Conservation (phyloP, 768 basidiomycete genomes). For the Lactarius indigo region DNA sequence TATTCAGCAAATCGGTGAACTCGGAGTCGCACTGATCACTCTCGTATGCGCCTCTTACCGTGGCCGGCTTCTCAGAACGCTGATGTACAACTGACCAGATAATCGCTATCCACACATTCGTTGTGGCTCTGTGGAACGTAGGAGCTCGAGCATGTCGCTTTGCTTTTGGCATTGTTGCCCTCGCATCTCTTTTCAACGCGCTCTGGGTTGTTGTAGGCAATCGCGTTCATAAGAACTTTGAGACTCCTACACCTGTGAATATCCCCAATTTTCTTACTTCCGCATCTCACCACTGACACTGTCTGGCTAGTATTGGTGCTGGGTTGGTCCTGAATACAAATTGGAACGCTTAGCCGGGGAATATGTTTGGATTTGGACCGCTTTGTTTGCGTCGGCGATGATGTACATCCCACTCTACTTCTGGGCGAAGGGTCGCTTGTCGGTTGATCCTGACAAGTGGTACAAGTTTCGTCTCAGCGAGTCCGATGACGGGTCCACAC, state of each 20-base stretch:
- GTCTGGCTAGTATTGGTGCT: constrained; percentile 38
- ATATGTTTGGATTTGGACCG: constrained; percentile 45
- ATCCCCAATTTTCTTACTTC: neutral
- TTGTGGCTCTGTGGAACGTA: constrained; percentile 36
- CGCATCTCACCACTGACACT: neutral
- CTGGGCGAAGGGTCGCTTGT: constrained; percentile 36
- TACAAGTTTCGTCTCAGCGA: constrained; percentile 33
- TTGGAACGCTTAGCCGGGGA: constrained; percentile 37
- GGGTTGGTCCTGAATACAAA: constrained; percentile 36
- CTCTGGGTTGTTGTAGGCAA: constrained; percentile 39
- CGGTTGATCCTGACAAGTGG: constrained; percentile 32
- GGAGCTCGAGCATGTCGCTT: constrained; percentile 29
- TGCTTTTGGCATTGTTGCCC: constrained; percentile 24
- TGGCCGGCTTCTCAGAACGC: neutral
- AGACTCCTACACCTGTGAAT: constrained; percentile 37
- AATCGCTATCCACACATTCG: constrained; percentile 41
- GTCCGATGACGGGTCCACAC: constrained; percentile 4
- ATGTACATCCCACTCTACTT: constrained; percentile 38
- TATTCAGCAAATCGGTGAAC: constrained; percentile 42
- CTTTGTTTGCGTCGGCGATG: constrained; percentile 34
- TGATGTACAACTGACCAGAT: constrained; percentile 30
- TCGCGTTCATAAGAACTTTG: constrained; percentile 26
- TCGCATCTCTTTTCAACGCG: constrained; percentile 24
- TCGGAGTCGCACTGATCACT: constrained; percentile 40
- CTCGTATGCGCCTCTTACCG: constrained; percentile 32